Evolutionary conservation across 257 asterid genomes (phyloP), one percentile per base, ranked within the genome.

Genomic region (Buddleja alternifolia): DNA sequence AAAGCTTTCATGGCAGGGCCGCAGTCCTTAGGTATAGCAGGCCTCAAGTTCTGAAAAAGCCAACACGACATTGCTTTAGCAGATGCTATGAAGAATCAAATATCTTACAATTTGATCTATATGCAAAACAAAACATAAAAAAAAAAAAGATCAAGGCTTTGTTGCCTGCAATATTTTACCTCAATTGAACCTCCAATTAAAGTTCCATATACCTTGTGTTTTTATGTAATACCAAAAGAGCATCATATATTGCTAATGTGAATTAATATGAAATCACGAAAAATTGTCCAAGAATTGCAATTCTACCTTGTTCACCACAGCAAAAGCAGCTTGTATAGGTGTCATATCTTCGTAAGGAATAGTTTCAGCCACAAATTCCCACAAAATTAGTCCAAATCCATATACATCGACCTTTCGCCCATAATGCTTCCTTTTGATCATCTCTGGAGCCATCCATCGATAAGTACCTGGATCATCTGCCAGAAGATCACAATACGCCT

Each of bases 361-460:
- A 10, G 81, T 70, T 16, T 92, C 95, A 12, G 88, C 78, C 6
- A 88, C 88, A 62, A 85, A 75, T 78, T 88, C 95, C 88, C 92
- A 85, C 36, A 88, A 64, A 66, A 88, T 82, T 56, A 88, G 92
- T 24, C 92, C 95, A 25, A 85, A 88, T 19, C 92, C 87, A 60
- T 88, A 88, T 4, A 85, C 95, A 68, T 88, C 95, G 6, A 85
- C 95, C 67, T 83, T 85, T 61, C 77, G 63, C 24, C 88, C 84
- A 15, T 85, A 83, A 51, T 73, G 82, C 76, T 83, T 83, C 19
- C 84, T 75, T 62, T 79, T 84, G 53, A 88, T 86, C 93, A 88
- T 88, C 78, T 88, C 96, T 0, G 96, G 96, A 14, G 96, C 96
- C 96, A 88, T 88, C 96, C 96, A 89, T 19, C 96, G 88, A 53